These are phyloP conservation scores for Acanthamoeba castellanii DNA, from an alignment of 208 protist genomes.

Conservation along the genomic window DNA sequence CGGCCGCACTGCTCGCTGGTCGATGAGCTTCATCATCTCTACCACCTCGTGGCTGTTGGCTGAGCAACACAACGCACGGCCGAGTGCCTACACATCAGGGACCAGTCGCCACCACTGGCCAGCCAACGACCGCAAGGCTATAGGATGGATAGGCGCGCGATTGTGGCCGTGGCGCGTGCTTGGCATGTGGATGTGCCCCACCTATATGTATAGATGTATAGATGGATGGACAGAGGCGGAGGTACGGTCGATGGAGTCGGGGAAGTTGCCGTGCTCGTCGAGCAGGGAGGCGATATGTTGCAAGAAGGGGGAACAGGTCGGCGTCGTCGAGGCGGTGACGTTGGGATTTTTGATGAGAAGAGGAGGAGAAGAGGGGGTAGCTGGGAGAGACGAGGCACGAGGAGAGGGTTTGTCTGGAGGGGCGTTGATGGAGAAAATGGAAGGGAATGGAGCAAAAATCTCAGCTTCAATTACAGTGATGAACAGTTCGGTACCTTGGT, in stretches of 20 bases:
- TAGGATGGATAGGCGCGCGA: background rate
- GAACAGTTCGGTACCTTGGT: too few species aligned
- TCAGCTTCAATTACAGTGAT: too few species aligned
- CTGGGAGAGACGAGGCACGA: too few species aligned
- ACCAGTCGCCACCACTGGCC: background rate
- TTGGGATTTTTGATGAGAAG: too few species aligned
- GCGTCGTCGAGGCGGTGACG: too few species aligned
- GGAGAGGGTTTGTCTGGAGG: too few species aligned
- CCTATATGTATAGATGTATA: background rate
- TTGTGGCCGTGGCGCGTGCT: background rate
- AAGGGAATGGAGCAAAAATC: too few species aligned
- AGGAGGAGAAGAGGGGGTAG: too few species aligned
- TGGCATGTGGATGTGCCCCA: background rate
- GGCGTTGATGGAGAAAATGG: too few species aligned
- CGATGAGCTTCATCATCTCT: slow-evolving; percentile 6
- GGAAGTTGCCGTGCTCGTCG: background rate
- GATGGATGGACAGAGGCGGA: background rate
- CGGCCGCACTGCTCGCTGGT: background rate
- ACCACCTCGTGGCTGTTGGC: background rate
- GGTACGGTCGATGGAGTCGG: background rate
- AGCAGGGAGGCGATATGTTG: background rate
- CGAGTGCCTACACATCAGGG: background rate
- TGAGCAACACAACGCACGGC: background rate
- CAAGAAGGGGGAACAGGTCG: too few species aligned
- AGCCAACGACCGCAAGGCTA: too few species aligned